Base-by-base conservation (phyloP, 768 basidiomycete genomes). In the Amanita fuliginea region DNA sequence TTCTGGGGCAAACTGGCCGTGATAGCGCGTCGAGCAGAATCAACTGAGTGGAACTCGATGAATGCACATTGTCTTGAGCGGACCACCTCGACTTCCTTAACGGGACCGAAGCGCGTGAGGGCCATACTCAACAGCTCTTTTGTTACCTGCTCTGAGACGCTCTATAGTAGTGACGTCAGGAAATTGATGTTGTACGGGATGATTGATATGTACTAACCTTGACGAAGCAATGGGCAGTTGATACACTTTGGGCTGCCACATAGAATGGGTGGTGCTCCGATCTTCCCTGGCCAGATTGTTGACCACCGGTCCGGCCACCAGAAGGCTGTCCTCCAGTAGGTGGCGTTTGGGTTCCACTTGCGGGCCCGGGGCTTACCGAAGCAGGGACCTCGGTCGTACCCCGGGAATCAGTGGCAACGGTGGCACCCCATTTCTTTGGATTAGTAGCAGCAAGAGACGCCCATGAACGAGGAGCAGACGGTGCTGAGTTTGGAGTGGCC, bases 31-130 rank as follows among this genome's bases (percentile, higher is more conserved):
- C 80, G 76, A n/a, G 95, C 95, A 33, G 79, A 68, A 1, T 94
- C 92, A 51, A 94, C 64, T 1, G 68, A 67, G 19, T 60, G 63
- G 70, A 94, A 98, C 65, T 97, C 95, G 59, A 96, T 72, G 77
- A 98, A 97, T 0, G 93, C 94, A 60, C 94, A 97, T 0, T 88
- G 90, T 64, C 89, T 95, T 60, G 59, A 62, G 54, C 86, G 86
- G 36, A 95, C 83, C 55, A 96, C 82, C 65, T 97, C 94, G 36
- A 93, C 66, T 19, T 92, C 91, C 64, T 86, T 89, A 60, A 96
- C 73, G 0, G 80, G 72, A 0, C 91, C 91, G 63, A 94, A 94
- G 30, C 82, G 79, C 28, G 71, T 66, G 32, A 93, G 73, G 2
- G 67, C 61, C 35, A 62, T 66, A 18, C 61, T 66, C 33, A 94